Evolutionary conservation across 164 flowering plant species (phyloP), one percentile per base, ranked within the genome.

Genomic region (Magnolia changhungtana): DNA sequence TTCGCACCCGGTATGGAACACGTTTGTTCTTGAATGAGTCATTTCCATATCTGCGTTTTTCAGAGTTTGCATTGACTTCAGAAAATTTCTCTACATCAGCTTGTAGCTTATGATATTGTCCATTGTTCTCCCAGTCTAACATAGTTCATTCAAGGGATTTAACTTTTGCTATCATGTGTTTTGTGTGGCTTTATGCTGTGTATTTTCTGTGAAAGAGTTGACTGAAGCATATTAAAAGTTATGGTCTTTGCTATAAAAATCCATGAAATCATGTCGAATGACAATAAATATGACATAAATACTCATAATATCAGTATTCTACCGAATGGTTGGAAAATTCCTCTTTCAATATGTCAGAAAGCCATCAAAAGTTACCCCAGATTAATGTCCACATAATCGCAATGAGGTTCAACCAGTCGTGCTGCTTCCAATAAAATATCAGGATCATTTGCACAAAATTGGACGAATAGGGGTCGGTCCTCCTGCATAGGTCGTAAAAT

Each of bases 401-500:
- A 94, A 77, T 82, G 87, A 72, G 90, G 88, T 74, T 89, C 96
- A 67, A 94, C 97, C 74, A 83, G 78, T 59, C 75, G 78, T 20
- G 99, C 97, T 49, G 98, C 97, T 82, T 92, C 92, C 68, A 90
- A 77, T 70, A 96, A 82, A 63, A 75, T 78, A 67, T 90, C 89
- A 1, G 99, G 99, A 86, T 96, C 95, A 83, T 96, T 96, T 18
- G 97, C 99, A 85, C 99, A 94, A 77, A 94, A 96, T 73, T 96
- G 99, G 61, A 91, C 97, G 83, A 96, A 94, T 45, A 96, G 80
- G 2, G 99, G 98, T n/a, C 99, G 90, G 72, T 96, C 99, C 83
- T 94, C 99, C 99, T 94, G 89, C 84, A 89, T 59, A 65, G 14
- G 27, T 58, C 69, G 29, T 68, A 37, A 29, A 67, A 68, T 18